Base-by-base conservation (phyloP, 2,329 filamentous ascomycete species). In the Hirsutella thompsonii region DNA sequence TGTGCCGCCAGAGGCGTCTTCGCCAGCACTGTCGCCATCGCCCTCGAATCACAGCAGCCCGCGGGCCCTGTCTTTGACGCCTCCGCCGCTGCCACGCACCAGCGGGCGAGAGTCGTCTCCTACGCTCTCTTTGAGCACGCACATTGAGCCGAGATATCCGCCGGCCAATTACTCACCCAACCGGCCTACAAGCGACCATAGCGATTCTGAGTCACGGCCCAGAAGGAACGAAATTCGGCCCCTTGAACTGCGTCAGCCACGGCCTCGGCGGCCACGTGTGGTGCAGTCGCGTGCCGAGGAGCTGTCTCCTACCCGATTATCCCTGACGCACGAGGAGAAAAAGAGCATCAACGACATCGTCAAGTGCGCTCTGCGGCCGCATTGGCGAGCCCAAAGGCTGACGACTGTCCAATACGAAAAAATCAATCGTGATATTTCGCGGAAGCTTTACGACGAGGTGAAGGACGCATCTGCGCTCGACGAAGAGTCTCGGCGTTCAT, bases 271-370 rank as follows among this genome's bases (percentile, higher is more conserved):
- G 32, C 63, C 63, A 35, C 63, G 63, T 43, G 57, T 60, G 10
- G 50, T 64, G 44, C 53, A 52, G 37, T 49, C 61, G 16, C 68
- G 72, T 21, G 75, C 76, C 52, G 61, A 72, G 36, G 80, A 89
- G 36, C 68, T 69, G 2, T 88, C 84, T n/a, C 83, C 84, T 8
- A 73, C 70, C 2, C 76, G 82, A 28, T 57, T 68, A 36, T 53
- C 59, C 10, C 74, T 94, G 52, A 83, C 89, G 1, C 77, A 87
- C 20, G 81, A 85, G 47, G 83, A 85, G 47, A 98, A 98, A 60
- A 80, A 85, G 49, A 87, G 80, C 54, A 83, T 98, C 48, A 90
- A 88, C 56, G 81, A 80, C 50, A 87, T 96, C 62, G 92, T 96
- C 50, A 84, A 86, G 48, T 69, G 73, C 34, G 86, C 84, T 5